Conservation (phyloP, 78 protist genomes). For the Emiliania huxleyi region DNA sequence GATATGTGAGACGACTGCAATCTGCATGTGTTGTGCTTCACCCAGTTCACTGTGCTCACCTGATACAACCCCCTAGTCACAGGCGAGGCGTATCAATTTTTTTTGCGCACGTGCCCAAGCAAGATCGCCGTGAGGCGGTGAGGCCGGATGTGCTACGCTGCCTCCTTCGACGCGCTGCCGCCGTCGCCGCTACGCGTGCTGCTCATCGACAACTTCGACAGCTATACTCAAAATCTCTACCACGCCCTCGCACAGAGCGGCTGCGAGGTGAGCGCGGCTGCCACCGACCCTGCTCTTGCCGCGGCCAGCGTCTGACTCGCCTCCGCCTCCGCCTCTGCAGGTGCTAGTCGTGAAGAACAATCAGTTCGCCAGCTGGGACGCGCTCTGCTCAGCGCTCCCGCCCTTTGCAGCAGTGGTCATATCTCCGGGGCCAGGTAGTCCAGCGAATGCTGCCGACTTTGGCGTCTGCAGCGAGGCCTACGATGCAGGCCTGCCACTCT, state of each 20-base stretch:
- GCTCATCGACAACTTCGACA: not conserved
- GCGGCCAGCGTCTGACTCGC: no score
- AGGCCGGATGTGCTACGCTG: no score
- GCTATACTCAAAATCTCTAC: not conserved
- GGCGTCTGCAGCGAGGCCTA: slow-evolving; percentile 41
- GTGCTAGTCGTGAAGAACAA: slow-evolving; percentile 50
- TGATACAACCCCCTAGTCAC: no score
- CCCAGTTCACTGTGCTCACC: no score
- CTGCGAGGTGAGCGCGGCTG: not conserved
- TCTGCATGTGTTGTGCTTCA: no score
- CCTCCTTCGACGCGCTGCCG: no score
- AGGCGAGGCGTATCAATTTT: no score
- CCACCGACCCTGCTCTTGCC: not conserved
- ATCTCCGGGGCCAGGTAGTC: slow-evolving; percentile 54
- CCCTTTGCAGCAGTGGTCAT: slow-evolving; percentile 47
- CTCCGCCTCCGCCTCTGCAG: not conserved
- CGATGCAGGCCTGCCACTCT: slow-evolving; percentile 36
- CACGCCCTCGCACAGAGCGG: not conserved
- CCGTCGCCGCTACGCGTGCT: not conserved
- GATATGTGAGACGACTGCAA: no score
- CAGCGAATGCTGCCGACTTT: slow-evolving; percentile 45
- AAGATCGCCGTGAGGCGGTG: no score
- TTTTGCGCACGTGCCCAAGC: no score
- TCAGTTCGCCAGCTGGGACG: not conserved
- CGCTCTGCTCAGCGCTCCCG: not conserved